Percentiles rank a stretch among this genome's conserved stretches.
Conservation (phyloP, 2,329 filamentous ascomycete genomes). For the Xylaria sp. region DNA sequence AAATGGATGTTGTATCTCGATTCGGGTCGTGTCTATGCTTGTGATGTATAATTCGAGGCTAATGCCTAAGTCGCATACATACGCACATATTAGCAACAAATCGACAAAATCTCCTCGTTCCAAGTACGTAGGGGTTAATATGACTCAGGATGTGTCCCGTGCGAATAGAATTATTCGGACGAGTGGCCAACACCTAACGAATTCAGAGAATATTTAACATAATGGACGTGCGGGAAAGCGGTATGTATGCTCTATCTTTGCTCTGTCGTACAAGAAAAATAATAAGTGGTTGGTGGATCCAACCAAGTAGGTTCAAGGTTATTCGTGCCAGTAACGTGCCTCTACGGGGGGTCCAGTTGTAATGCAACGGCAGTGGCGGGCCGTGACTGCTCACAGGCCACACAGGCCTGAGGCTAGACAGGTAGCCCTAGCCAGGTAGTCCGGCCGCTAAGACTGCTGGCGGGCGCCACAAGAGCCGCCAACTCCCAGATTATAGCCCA, state of each 20-base stretch:
- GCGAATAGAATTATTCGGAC: neutral
- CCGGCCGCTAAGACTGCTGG: conserved; percentile 2
- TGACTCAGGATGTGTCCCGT: neutral
- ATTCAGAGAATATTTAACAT: no score
- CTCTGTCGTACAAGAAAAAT: neutral
- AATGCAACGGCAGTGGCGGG: conserved; percentile 20
- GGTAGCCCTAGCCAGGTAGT: neutral
- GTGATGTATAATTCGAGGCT: no score
- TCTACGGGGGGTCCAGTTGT: neutral
- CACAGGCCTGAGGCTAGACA: neutral
- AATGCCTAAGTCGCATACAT: neutral
- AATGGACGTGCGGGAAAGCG: neutral
- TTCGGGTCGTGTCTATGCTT: no score
- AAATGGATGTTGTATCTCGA: no score
- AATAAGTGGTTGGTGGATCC: neutral
- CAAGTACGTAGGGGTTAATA: neutral
- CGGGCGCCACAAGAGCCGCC: conserved; percentile 22
- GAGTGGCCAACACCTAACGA: no score
- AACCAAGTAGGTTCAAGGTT: neutral
- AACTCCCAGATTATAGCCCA: conserved; percentile 10
- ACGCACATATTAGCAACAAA: neutral
- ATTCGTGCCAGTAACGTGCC: neutral
- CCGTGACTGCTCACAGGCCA: conserved; percentile 19
- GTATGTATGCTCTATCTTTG: neutral
- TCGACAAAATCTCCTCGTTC: neutral